Base-by-base conservation (phyloP, 106 monocot genomes). In the Dendrobium officinale region DNA sequence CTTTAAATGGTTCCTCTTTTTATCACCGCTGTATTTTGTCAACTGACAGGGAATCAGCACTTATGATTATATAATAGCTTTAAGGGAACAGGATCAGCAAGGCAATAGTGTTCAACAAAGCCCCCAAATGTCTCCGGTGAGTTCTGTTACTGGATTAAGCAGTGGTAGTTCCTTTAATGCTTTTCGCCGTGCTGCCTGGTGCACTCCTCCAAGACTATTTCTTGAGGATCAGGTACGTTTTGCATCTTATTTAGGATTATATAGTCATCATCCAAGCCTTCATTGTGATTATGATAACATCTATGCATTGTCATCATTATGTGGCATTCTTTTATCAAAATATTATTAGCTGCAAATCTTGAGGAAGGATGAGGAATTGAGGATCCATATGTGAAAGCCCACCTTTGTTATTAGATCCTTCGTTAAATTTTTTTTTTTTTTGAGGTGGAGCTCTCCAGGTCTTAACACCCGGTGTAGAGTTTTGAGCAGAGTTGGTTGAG, bases 1-100 rank as follows among this genome's bases (percentile, higher is more conserved):
- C 43, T n/a, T 44, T 42, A 43, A 22, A 74, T 42, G n/a, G 20
- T 43, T 43, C 0, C 33, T 70, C 24, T 33, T 70, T 70, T 17
- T 9, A 9, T 24, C 24, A 33, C 11, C 10, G 37, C 13, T 70
- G n/a, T n/a, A 19, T 74, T 74, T 43, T 59, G 43, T 13, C 40
- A 59, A 41, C 43, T 79, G 9, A 43, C 83, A 90, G 90, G 90
- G 90, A 77, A 84, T 90, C 17, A 90, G 87, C 79, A 90, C 90
- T 2, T 90, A 90, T 76, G 90, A 90, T 68, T 90, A 90, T 81
- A 85, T 90, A 59, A 78, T 90, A 54, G 90, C 90, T 48, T 77
- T 90, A 81, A 87, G 87, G 73, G 87, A 87, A 79, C 90, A 87
- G 87, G 87, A 87, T 47, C 87, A 87, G 76, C 87, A 81, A 42